Base-by-base conservation (phyloP, 108 stramenopile genomes). In the Skeletonema potamos region DNA sequence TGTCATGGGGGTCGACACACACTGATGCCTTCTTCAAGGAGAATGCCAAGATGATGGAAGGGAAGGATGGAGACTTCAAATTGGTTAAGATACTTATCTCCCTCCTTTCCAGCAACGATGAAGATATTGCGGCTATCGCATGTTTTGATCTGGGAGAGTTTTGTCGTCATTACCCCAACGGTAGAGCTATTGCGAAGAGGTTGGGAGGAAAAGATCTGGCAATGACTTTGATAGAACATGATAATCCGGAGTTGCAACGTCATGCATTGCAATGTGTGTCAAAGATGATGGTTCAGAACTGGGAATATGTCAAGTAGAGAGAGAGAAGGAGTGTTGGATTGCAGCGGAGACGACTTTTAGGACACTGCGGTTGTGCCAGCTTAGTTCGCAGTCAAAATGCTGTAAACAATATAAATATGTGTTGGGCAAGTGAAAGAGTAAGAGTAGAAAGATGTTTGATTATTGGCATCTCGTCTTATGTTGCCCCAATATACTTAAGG, bases 71-170 rank as follows among this genome's bases (percentile, higher is more conserved):
- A 26, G 77, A 89, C 59, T 88, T 89, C 65, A 62, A 66, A 15
- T 56, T 84, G 54, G 67, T 90, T 28, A 92, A 97, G 73, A 65
- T 73, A 20, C 86, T 96, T 22, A 83, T 96, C 68, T 70, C 68
- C 15, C 68, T 96, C 36, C 77, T 96, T n/a, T 64, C 68, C 41
- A 70, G 68, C 64, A 78, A 83, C 54, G 86, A 90, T 64, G 77
- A 85, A 32, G 86, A 93, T 54, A 80, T 90, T 30, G 72, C 91
- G 2, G 88, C 96, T 26, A 92, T 97, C 63, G 96, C 96, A 9
- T 92, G 90, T 70, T 96, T 85, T 68, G 98, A 97, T 77, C 74
- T 98, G 22, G 98, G 97, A 4, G 97, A 97, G 69, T 97, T 97
- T 72, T 88, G 87, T 27, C 90, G 96, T 27, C 84, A 93, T 62